These are phyloP conservation scores for Globisporangium recalcitrans DNA, from an alignment of 352 stramenopile genomes.

Conservation along the genomic window DNA sequence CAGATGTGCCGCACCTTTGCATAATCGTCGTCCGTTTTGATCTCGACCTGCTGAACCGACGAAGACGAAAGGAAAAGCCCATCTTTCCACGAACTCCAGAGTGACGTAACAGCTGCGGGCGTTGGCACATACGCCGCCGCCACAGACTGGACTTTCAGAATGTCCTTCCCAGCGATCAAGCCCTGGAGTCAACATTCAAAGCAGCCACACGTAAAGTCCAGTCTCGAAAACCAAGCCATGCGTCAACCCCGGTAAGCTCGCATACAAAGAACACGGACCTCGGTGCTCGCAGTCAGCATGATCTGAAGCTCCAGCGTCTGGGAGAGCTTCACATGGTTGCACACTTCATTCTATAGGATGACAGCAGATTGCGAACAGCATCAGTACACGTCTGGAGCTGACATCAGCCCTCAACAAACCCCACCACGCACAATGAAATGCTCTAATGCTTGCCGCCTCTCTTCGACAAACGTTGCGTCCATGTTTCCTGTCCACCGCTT, in stretches of 20 bases:
- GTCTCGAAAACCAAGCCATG: not conserved
- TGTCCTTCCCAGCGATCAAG: constrained; percentile 75
- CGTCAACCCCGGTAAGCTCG: too few species aligned
- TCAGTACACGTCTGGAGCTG: constrained; percentile 2
- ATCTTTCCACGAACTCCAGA: constrained; percentile 84
- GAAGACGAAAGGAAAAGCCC: constrained; percentile 63
- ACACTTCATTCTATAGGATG: constrained; percentile 76
- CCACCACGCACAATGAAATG: constrained; percentile 70
- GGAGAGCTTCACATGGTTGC: constrained; percentile 76
- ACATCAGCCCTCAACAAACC: not conserved
- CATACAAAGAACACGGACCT: constrained; percentile 29
- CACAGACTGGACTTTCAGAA: constrained; percentile 71
- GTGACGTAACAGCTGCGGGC: constrained; percentile 58
- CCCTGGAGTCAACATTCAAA: constrained; percentile 29
- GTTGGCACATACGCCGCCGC: constrained; percentile 76
- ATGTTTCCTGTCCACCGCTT: constrained; percentile 88
- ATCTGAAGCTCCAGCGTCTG: constrained; percentile 82
- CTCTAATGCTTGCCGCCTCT: constrained; percentile 79
- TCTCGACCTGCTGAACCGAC: constrained; percentile 81
- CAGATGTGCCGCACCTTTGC: constrained; percentile 32
- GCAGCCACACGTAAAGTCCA: not conserved
- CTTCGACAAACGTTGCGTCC: constrained; percentile 87
- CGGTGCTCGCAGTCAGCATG: constrained; percentile 71
- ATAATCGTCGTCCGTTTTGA: constrained; percentile 86
- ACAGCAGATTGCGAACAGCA: not conserved